Evolutionary conservation across 2,329 filamentous ascomycete species (phyloP).

Genomic region (Aureobasidium lini): DNA sequence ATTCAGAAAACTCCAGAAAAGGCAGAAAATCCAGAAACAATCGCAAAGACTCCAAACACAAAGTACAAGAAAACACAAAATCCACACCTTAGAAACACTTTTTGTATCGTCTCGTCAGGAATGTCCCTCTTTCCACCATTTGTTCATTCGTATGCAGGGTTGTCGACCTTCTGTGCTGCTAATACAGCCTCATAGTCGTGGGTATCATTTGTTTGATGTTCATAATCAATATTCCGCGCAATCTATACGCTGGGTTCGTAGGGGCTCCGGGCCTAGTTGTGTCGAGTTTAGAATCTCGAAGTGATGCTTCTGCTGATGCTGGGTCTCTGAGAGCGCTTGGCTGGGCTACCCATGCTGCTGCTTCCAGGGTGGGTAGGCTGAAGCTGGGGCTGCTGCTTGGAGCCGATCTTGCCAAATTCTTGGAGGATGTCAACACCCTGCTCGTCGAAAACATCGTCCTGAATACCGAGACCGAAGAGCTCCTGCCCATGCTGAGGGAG

Average conservation of each 20-base stretch:
- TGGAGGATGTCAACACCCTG: constrained; percentile 63
- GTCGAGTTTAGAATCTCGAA: constrained; percentile 14
- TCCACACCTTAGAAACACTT: constrained; percentile 11
- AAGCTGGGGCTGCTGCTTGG: constrained; percentile 14
- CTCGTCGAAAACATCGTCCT: constrained; percentile 52
- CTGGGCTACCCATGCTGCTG: constrained; percentile 14
- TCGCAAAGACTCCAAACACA: not conserved
- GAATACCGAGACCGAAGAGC: constrained; percentile 48
- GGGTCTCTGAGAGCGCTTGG: constrained; percentile 15
- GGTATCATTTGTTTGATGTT: constrained; percentile 11
- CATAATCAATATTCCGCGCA: constrained; percentile 4
- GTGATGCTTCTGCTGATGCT: constrained; percentile 17
- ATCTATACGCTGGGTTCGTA: constrained; percentile 1
- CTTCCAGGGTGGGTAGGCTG: not conserved
- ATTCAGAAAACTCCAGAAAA: constrained; percentile 5
- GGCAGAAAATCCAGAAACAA: not conserved
- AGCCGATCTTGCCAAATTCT: constrained; percentile 68
- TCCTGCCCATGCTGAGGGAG: constrained; percentile 38
- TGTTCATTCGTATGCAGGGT: constrained; percentile 9
- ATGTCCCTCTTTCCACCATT: constrained; percentile 4
- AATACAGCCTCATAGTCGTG: constrained; percentile 11
- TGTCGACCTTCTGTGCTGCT: not conserved
- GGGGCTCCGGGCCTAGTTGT: not conserved
- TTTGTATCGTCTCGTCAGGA: not conserved
- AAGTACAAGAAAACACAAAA: constrained; percentile 1